A percentile compares a stretch with the other conserved stretches of the same genome.
Evolutionary conservation across 2,329 filamentous ascomycete species (phyloP).

Genomic region (Biscogniauxia sp.): DNA sequence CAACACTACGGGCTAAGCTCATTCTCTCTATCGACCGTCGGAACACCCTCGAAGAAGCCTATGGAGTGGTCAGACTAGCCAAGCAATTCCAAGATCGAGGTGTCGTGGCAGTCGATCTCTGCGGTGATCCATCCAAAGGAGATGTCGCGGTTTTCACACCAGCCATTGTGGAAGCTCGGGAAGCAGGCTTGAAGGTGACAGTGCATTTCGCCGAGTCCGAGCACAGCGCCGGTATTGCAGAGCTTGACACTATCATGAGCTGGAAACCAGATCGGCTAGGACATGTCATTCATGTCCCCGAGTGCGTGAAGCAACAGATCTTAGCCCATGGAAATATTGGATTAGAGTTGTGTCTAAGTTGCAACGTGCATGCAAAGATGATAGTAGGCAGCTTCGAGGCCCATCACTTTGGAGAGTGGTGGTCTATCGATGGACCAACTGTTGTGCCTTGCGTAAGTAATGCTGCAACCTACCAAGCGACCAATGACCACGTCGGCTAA

Average conservation of each 20-base stretch:
- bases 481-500: conserved; percentile 1
- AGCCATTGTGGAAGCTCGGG: conserved; percentile 57
- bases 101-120: conserved; percentile 75
- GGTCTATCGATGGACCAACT: conserved; percentile 52
- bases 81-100: conserved; percentile 48
- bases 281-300: conserved; percentile 74
- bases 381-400: conserved; percentile 62
- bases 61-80: conserved; percentile 64
- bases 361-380: conserved; percentile 77
- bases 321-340: conserved; percentile 50
- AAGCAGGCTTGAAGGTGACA: conserved; percentile 59
- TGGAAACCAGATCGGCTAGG: conserved; percentile 70
- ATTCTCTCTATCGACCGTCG: conserved; percentile 75
- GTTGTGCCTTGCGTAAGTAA: conserved; percentile 67
- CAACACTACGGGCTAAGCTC: conserved; percentile 57
- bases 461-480: background rate
- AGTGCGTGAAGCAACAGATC: conserved; percentile 56
- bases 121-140: conserved; percentile 68
- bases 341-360: conserved; percentile 75
- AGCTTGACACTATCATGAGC: conserved; percentile 62
- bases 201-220: conserved; percentile 76
- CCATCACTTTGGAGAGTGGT: conserved; percentile 80
- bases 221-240: conserved; percentile 52
- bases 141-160: conserved; percentile 58
- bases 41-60: conserved; percentile 55